These are phyloP conservation scores for Gliomastix tumulicola DNA, from an alignment of 2,329 filamentous ascomycete species.

Conservation along the genomic window DNA sequence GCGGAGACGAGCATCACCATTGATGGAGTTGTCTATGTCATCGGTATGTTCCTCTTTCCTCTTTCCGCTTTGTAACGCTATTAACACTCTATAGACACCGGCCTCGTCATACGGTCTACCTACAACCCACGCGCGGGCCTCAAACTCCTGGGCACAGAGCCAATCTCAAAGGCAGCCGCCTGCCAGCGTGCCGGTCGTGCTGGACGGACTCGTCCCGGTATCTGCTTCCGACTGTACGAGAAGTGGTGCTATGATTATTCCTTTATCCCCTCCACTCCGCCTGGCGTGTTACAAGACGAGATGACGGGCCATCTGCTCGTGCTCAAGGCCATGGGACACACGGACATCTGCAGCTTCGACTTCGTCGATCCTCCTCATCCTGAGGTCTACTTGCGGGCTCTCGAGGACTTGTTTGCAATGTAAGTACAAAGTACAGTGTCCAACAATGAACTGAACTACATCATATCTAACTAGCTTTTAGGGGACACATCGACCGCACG, in stretches of 20 bases:
- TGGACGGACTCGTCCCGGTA: slow-evolving; percentile 5
- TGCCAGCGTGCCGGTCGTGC: slow-evolving; percentile 7
- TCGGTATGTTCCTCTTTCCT: neutral
- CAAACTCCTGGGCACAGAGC: slow-evolving; percentile 1
- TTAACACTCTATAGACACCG: slow-evolving; percentile 1
- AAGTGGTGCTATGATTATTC: slow-evolving; percentile 4
- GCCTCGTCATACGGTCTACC: slow-evolving; percentile 5
- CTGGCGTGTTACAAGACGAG: slow-evolving; percentile 1
- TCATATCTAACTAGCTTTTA: too few species aligned
- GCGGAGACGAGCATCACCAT: slow-evolving; percentile 7
- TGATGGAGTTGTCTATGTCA: slow-evolving; percentile 4
- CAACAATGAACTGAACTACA: too few species aligned
- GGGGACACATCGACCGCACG: neutral
- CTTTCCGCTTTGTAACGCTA: neutral
- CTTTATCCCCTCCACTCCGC: slow-evolving; percentile 2
- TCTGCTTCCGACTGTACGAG: slow-evolving; percentile 8
- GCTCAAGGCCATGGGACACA: slow-evolving; percentile 2
- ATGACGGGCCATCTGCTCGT: neutral
- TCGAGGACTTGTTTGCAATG: slow-evolving; percentile 4
- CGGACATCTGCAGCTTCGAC: slow-evolving; percentile 5
- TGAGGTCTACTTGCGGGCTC: slow-evolving; percentile 6
- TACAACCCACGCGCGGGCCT: slow-evolving; percentile 6
- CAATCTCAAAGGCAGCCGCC: slow-evolving; percentile 8
- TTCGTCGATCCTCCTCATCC: slow-evolving; percentile 7
- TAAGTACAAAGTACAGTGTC: too few species aligned